Evolutionary conservation across 2,329 filamentous ascomycete genomes (phyloP).

Genomic region (Colletotrichum coccodes): DNA sequence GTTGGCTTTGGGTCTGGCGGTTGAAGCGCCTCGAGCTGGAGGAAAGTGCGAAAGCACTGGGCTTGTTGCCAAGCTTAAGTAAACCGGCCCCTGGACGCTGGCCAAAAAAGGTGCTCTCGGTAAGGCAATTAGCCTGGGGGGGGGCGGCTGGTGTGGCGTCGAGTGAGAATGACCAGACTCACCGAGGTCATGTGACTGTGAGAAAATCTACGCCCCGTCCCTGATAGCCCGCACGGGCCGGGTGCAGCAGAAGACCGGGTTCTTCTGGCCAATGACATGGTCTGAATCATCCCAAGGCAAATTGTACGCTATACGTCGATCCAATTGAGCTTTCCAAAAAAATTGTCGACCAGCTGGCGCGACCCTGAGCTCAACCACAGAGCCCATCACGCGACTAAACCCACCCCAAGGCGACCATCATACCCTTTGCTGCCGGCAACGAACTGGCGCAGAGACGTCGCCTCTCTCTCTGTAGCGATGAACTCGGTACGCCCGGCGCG

Average conservation of each 20-base stretch:
- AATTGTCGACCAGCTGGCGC: constrained; percentile 34
- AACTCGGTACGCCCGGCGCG: constrained; percentile 65
- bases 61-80: not conserved
- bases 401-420: constrained; percentile 9
- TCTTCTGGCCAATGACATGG: constrained; percentile 17
- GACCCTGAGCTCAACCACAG: constrained; percentile 21
- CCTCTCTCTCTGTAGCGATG: constrained; percentile 52
- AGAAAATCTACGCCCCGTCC: not conserved
- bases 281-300: constrained; percentile 11
- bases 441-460: constrained; percentile 30
- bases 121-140: not conserved
- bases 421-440: constrained; percentile 25
- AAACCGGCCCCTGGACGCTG: constrained; percentile 4
- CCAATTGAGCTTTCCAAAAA: constrained; percentile 33
- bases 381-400: constrained; percentile 24
- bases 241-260: not conserved
- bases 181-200: constrained; percentile 7
- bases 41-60: not conserved
- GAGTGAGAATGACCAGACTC: not conserved
- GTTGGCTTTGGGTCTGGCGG: not conserved
- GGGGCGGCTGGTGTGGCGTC: not conserved
- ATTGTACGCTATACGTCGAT: constrained; percentile 6
- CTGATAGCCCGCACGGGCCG: not conserved
- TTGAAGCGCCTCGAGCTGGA: not conserved
- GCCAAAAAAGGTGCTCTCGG: not conserved